Evolutionary conservation across 768 basidiomycete genomes (phyloP), one percentile per base, ranked within the genome.

Genomic region (Russula brevipes): DNA sequence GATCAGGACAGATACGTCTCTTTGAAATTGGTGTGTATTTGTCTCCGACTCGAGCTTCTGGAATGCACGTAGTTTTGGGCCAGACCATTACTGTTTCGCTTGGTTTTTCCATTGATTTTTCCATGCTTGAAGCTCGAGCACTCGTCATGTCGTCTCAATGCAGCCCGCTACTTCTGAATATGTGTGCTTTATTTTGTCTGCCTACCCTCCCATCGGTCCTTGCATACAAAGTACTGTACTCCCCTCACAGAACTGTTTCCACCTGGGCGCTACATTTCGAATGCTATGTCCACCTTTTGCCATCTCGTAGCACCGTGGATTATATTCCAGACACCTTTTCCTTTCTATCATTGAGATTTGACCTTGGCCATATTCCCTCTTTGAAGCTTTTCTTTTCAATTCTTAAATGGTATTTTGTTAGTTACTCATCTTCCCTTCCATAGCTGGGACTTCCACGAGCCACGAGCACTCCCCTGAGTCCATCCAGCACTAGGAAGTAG

Each of bases 11-110:
- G 12, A 16, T 11, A 30, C 33, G 38, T 30, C 19, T n/a, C 47
- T 47, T 31, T 30, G 46, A 59, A 59, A 39, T 38, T 38, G 49
- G 57, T 59, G 30, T 38, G 57, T 51, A 59, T 17, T 16, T 5
- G 41, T 31, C 42, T 2, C 4, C 9, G 10, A 16, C 1, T 42
- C 57, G 19, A 17, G 17, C 49, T 50, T 47, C 38, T 33, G 6
- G 38, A 51, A 39, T 39, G 17, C 24, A 8, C 39, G 17, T 41
- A 30, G 16, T 38, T 16, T n/a, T 47, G 38, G 47, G 17, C 5
- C 5, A 35, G 9, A 17, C 24, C 24, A 1, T 24, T 24, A 41
- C 6, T 54, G 19, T 19, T 14, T 16, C 14, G 7, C 6, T 19
- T 19, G 45, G 7, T 17, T 30, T 24, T 30, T 17, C 12, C 11